These are phyloP conservation scores for Curvularia hawaiiensis DNA, from an alignment of 2,329 filamentous ascomycete species.

Conservation along the genomic window DNA sequence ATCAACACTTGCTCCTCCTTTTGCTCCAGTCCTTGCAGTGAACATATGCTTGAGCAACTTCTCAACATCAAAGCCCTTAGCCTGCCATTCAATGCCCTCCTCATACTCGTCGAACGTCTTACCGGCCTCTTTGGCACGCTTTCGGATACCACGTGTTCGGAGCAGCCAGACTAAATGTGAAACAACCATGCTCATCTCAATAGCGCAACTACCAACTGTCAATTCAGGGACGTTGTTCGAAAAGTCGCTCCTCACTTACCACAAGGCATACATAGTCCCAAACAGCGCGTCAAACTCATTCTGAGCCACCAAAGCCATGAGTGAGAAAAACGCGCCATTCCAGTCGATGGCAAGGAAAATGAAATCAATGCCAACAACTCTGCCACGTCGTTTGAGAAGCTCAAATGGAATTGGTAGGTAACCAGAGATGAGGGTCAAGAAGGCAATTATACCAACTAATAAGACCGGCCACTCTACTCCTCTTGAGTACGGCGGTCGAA, in stretches of 20 bases:
- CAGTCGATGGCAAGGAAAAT: conserved; percentile 64
- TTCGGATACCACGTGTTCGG: conserved; percentile 57
- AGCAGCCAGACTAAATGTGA: conserved; percentile 63
- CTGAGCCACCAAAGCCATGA: conserved; percentile 64
- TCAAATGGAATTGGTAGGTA: conserved; percentile 65
- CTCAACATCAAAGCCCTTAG: conserved; percentile 28
- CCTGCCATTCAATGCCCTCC: conserved; percentile 45
- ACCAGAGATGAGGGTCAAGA: conserved; percentile 59
- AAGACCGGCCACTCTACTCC: conserved; percentile 58
- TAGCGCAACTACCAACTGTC: conserved; percentile 43
- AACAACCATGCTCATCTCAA: conserved; percentile 63
- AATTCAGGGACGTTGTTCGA: neutral
- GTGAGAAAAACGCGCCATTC: conserved; percentile 64
- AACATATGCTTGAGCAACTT: conserved; percentile 14
- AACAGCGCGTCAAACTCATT: conserved; percentile 64
- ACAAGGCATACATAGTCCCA: conserved; percentile 62
- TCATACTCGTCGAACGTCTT: conserved; percentile 56
- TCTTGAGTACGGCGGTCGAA: conserved; percentile 58
- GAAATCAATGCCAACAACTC: conserved; percentile 63
- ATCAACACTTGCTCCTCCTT: neutral
- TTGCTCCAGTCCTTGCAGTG: neutral
- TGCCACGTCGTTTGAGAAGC: conserved; percentile 62
- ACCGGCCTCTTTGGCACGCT: conserved; percentile 47
- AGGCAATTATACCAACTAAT: conserved; percentile 61
- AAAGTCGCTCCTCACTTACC: conserved; percentile 27